Evolutionary conservation across 202 grass and related monocot species (phyloP).

Genomic region (Elaeis oleifera): DNA sequence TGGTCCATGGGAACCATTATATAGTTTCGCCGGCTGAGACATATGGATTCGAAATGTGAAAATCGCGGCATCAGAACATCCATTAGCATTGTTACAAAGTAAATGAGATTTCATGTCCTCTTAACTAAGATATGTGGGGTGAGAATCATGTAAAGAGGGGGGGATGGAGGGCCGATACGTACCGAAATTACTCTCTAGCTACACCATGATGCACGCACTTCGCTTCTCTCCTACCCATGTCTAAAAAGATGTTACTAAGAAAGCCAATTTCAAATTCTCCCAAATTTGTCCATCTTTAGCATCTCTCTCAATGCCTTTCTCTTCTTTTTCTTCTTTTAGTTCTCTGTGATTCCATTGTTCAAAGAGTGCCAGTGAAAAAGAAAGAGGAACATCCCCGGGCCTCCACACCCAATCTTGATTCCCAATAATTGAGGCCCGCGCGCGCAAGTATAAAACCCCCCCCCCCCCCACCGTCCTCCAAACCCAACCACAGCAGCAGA

Average conservation of each 20-base stretch:
- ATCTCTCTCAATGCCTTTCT: constrained; percentile 6
- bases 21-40: no score
- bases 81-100: background rate
- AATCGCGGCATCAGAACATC: background rate
- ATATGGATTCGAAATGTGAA: no score
- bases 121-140: constrained; percentile 15
- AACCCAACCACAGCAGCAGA: background rate
- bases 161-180: constrained; percentile 1
- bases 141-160: constrained; percentile 21
- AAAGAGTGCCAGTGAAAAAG: background rate
- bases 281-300: constrained; percentile 1
- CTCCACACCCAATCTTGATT: constrained; percentile 8
- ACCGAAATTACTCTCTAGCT: background rate
- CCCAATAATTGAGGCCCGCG: constrained; percentile 1
- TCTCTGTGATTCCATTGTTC: constrained; percentile 9
- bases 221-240: background rate
- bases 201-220: constrained; percentile 2
- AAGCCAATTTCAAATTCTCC: constrained; percentile 1
- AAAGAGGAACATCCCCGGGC: constrained; percentile 1
- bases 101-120: constrained; percentile 20
- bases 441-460: background rate
- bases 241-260: constrained; percentile 21
- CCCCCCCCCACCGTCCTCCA: background rate
- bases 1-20: no score
- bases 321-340: constrained; percentile 13